A percentile compares a stretch with the other conserved stretches of the same genome.
These are phyloP conservation scores for Leishmania lainsoni DNA, from an alignment of 208 protist genomes.

Conservation along the genomic window DNA sequence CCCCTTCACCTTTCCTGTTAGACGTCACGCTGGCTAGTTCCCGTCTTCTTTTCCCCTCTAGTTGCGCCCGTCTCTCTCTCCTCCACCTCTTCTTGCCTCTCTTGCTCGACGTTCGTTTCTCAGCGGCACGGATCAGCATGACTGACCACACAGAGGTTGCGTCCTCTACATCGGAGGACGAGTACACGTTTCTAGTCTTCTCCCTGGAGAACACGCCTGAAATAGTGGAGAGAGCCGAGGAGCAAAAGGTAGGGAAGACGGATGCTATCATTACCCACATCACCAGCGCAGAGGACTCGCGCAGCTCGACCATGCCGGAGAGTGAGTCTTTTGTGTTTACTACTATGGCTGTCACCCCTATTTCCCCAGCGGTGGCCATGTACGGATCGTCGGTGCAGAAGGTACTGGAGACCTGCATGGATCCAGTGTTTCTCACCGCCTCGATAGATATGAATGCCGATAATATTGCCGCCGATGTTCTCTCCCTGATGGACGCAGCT, in stretches of 20 bases:
- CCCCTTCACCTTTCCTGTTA: neutral
- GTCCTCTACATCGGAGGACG: neutral
- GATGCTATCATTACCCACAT: conserved; percentile 13
- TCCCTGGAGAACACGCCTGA: conserved; percentile 23
- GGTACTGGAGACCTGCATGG: conserved; percentile 23
- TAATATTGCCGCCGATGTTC: conserved; percentile 18
- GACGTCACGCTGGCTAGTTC: neutral
- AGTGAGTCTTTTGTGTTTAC: conserved; percentile 21
- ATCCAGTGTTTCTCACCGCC: conserved; percentile 20
- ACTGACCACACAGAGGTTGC: neutral
- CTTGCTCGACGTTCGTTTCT: neutral
- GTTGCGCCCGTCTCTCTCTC: neutral
- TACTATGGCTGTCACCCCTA: neutral
- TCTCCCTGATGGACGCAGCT: conserved; percentile 13
- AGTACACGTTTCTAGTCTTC: neutral
- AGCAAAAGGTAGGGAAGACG: conserved; percentile 7
- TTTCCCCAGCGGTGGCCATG: neutral
- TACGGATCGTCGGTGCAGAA: conserved; percentile 20
- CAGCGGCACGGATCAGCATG: neutral
- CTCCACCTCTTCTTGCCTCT: neutral
- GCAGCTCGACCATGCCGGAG: conserved; percentile 10
- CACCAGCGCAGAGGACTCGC: conserved; percentile 23
- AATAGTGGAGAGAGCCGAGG: conserved; percentile 6
- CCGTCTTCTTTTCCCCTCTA: neutral
- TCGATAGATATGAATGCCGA: conserved; percentile 18